Percentiles rank a stretch among this genome's conserved stretches.
These are phyloP conservation scores for Pelargonium myrrhifolium DNA, from an alignment of 441 rosid genomes.

Conservation along the genomic window DNA sequence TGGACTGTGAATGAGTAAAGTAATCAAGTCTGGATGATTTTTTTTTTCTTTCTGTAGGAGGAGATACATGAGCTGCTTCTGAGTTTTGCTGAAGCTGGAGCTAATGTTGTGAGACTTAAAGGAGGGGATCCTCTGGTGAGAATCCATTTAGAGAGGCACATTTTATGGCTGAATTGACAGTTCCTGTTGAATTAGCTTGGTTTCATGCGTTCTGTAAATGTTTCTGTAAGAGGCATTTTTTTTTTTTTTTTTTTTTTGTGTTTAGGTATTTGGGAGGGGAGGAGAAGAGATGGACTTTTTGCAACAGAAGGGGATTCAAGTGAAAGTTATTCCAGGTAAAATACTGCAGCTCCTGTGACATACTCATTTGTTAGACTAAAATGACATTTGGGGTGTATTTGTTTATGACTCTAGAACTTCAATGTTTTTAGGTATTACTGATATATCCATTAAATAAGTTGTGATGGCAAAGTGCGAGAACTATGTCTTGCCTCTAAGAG, in stretches of 20 bases:
- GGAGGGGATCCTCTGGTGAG: constrained; percentile 95
- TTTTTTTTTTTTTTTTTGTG: too few species aligned
- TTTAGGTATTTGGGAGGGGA: constrained; percentile 81
- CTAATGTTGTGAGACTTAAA: constrained; percentile 83
- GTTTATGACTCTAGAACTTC: not conserved
- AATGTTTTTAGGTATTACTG: not conserved
- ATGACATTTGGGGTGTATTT: not conserved
- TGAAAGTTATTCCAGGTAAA: constrained; percentile 83
- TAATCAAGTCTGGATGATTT: not conserved
- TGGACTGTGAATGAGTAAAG: not conserved
- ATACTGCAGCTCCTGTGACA: not conserved
- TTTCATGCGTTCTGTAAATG: not conserved
- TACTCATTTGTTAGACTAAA: not conserved
- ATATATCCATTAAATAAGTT: not conserved
- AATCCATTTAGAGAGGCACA: constrained; percentile 5
- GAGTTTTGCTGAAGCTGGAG: constrained; percentile 90
- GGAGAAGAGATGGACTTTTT: constrained; percentile 98
- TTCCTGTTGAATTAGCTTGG: not conserved
- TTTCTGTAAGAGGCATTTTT: constrained; percentile 10
- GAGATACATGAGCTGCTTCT: constrained; percentile 82
- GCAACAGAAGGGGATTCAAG: constrained; percentile 76
- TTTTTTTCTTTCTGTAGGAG: constrained; percentile 51
- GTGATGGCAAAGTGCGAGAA: not conserved
- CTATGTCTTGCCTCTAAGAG: not conserved
- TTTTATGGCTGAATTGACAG: not conserved